A percentile compares a stretch with the other conserved stretches of the same genome.
Conservation (phyloP, 2,329 filamentous ascomycete species). For the Colletotrichum truncatum region DNA sequence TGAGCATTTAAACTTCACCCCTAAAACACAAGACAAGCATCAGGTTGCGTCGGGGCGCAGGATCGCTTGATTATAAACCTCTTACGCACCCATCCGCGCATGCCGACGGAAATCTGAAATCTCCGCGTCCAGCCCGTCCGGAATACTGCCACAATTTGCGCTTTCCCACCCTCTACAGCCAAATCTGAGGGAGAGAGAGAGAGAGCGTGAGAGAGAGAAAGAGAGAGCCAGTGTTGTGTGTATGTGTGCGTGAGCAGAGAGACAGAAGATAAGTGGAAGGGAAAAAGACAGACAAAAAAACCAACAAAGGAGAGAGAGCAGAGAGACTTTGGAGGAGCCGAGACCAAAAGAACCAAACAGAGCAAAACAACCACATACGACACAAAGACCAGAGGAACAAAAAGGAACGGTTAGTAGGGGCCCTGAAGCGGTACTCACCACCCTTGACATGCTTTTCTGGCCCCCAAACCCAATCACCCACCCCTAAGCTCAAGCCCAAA, state of each 20-base stretch:
- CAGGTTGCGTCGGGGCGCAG: conserved; percentile 1
- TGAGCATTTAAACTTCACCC: conserved; percentile 23
- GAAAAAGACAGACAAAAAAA: background rate
- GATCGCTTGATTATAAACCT: conserved; percentile 15
- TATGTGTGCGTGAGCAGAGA: background rate
- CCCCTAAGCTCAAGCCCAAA: conserved; percentile 4
- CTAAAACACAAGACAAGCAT: conserved; percentile 25
- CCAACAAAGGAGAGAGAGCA: background rate
- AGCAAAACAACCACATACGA: background rate
- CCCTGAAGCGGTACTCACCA: background rate
- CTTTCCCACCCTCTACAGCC: background rate
- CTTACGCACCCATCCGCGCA: conserved; percentile 2
- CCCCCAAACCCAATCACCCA: conserved; percentile 9
- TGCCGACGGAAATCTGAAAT: conserved; percentile 14
- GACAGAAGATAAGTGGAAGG: background rate
- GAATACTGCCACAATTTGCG: background rate
- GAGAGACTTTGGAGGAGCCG: background rate
- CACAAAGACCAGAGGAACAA: background rate
- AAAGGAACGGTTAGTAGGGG: background rate
- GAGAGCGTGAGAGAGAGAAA: background rate
- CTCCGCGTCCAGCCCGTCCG: conserved; percentile 6
- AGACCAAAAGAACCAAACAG: background rate
- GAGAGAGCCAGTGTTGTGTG: too few species aligned
- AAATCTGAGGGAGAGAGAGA: background rate
- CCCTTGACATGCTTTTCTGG: conserved; percentile 5